Evolutionary conservation across 805 yeast species (phyloP).

Genomic region (Phaffomyces antillensis): DNA sequence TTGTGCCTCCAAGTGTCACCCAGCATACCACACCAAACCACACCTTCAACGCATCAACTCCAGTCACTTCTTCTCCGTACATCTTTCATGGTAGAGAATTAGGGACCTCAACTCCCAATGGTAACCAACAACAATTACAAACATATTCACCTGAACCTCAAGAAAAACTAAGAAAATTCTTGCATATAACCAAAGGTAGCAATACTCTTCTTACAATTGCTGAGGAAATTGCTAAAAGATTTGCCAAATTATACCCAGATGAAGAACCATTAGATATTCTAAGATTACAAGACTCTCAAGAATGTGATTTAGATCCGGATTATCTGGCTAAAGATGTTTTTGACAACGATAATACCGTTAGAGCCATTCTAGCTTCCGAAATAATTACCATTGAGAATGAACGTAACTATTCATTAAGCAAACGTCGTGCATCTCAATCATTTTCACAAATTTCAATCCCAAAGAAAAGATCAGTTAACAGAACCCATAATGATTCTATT

Average conservation of each 20-base stretch:
- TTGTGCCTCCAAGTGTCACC: conserved; percentile 34
- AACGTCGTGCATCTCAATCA: conserved; percentile 21
- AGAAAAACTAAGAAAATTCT: conserved; percentile 41
- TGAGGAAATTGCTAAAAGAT: conserved; percentile 47
- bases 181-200: conserved; percentile 51
- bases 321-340: conserved; percentile 60
- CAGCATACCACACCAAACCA: conserved; percentile 8
- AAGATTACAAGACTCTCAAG: conserved; percentile 58
- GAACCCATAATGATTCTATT: conserved; percentile 4
- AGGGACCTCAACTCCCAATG: conserved; percentile 8
- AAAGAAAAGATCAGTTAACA: conserved; percentile 16
- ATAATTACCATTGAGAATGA: conserved; percentile 22
- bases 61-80: conserved; percentile 8
- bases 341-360: conserved; percentile 38
- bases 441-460: conserved; percentile 20
- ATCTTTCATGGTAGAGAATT: conserved; percentile 3
- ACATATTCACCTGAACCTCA: conserved; percentile 19
- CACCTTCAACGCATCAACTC: not conserved
- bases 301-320: conserved; percentile 78
- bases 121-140: conserved; percentile 1
- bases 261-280: conserved; percentile 47
- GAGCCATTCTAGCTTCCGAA: conserved; percentile 38
- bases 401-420: conserved; percentile 4
- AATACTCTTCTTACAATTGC: conserved; percentile 43
- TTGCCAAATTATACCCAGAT: conserved; percentile 57